phyloP scores from a whole-genome alignment of 2,329 filamentous ascomycete species.

The Aulographum hederae region DNA sequence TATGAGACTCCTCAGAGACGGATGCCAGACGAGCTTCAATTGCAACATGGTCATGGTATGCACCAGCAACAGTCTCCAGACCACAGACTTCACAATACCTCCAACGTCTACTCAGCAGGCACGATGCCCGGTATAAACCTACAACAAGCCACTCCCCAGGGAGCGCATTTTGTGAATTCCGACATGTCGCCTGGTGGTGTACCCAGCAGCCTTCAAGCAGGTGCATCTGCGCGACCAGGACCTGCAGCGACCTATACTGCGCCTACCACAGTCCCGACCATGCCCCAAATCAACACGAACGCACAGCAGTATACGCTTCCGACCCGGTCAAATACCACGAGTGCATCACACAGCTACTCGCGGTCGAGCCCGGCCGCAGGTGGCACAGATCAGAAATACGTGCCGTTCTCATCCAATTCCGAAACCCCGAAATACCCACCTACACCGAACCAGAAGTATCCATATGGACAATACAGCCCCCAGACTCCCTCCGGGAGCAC shows the following conservation, averaged over 20 bases:
- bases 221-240: conserved; percentile 29
- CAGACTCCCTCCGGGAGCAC: conserved; percentile 8
- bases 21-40: too few relatives aligned
- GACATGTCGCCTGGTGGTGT: conserved; percentile 22
- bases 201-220: conserved; percentile 42
- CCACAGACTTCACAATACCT: too few relatives aligned
- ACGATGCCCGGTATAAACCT: conserved; percentile 2
- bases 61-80: too few relatives aligned
- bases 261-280: conserved; percentile 36
- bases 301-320: conserved; percentile 44
- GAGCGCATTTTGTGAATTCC: conserved; percentile 7
- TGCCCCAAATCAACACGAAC: conserved; percentile 30
- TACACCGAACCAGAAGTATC: conserved; percentile 39
- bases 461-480: conserved; percentile 25
- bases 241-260: conserved; percentile 37
- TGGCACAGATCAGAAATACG: conserved; percentile 41
- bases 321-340: conserved; percentile 46
- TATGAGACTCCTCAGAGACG: too few relatives aligned
- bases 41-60: too few relatives aligned
- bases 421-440: conserved; percentile 23
- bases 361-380: conserved; percentile 57
- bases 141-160: conserved; percentile 14
- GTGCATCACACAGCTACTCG: conserved; percentile 48
- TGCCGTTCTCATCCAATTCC: conserved; percentile 33
- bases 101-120: too few relatives aligned